Evolutionary conservation across 108 stramenopile species (phyloP).

Genomic region (Mediolabrus comicus): DNA sequence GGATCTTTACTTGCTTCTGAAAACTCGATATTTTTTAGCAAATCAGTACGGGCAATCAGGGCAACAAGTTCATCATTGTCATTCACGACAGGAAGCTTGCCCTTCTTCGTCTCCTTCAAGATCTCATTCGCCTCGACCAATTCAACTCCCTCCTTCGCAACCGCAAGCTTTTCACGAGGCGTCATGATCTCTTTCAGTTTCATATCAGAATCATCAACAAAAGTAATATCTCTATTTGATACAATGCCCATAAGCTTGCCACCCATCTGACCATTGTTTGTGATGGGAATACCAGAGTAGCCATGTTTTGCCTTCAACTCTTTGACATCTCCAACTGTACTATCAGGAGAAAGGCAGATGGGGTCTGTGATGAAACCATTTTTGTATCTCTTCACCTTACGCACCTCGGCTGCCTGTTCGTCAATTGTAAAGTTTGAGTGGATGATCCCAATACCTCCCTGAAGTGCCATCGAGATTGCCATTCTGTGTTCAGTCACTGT

Average conservation of each 20-base stretch:
- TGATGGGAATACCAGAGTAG: constrained; percentile 98
- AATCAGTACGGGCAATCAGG: constrained; percentile 96
- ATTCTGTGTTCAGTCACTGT: constrained; percentile 96
- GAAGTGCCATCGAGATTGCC: constrained; percentile 99
- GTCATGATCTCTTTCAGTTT: constrained; percentile 94
- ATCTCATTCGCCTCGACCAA: constrained; percentile 96
- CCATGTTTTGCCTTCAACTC: constrained; percentile 78
- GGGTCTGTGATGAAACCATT: constrained; percentile 99
- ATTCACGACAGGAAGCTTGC: constrained; percentile 98
- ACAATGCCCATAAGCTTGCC: constrained; percentile 96
- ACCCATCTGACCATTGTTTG: constrained; percentile 96
- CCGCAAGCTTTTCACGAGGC: constrained; percentile 73
- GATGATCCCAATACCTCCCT: constrained; percentile 99
- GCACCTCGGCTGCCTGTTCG: constrained; percentile 92
- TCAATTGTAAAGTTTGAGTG: constrained; percentile 96
- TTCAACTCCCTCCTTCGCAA: constrained; percentile 90
- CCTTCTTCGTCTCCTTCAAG: constrained; percentile 95
- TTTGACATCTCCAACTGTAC: constrained; percentile 90
- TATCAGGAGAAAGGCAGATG: constrained; percentile 88
- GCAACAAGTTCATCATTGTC: constrained; percentile 94
- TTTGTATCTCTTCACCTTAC: constrained; percentile 96
- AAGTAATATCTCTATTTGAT: constrained; percentile 96
- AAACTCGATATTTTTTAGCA: constrained; percentile 98
- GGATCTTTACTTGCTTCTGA: constrained; percentile 94
- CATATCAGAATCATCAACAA: constrained; percentile 83